Conservation (phyloP, 805 yeast genomes). For the Myxozyma udenii region DNA sequence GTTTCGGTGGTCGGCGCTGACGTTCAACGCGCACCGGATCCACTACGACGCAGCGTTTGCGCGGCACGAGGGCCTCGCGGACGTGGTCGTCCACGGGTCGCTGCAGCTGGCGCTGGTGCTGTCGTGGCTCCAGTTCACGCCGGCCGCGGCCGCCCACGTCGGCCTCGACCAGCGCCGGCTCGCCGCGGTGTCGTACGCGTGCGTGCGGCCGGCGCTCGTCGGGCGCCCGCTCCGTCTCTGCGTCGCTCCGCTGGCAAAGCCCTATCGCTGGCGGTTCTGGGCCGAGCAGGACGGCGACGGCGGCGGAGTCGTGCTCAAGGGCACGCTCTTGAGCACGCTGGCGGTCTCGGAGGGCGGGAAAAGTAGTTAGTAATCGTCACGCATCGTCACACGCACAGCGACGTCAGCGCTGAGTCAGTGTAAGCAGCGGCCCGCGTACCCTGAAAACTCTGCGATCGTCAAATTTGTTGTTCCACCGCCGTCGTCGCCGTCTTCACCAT, state of each 20-base stretch:
- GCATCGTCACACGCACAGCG: too few relatives aligned
- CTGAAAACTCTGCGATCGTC: too few relatives aligned
- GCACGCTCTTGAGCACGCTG: too few relatives aligned
- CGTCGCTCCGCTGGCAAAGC: not conserved
- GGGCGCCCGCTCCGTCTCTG: constrained; percentile 7
- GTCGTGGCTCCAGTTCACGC: constrained; percentile 45
- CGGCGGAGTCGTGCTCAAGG: constrained; percentile 14
- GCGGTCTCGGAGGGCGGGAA: too few relatives aligned
- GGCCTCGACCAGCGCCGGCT: not conserved
- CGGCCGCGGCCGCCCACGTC: not conserved
- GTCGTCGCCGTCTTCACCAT: too few relatives aligned
- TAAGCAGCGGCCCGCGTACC: too few relatives aligned
- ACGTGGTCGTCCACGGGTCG: constrained; percentile 77
- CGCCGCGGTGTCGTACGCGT: constrained; percentile 14
- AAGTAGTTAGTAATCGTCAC: too few relatives aligned
- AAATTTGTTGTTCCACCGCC: too few relatives aligned
- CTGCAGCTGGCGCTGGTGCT: constrained; percentile 60
- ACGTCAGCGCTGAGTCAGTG: too few relatives aligned
- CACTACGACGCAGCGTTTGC: constrained; percentile 68
- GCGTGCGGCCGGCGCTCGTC: constrained; percentile 14
- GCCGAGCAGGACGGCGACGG: constrained; percentile 19
- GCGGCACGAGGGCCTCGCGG: constrained; percentile 56
- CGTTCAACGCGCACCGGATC: constrained; percentile 79
- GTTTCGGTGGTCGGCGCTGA: constrained; percentile 58
- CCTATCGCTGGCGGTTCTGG: constrained; percentile 15